phyloP scores from a whole-genome alignment of 23 red algal genomes.

The Cyanidiococcus yangmingshanensis region DNA sequence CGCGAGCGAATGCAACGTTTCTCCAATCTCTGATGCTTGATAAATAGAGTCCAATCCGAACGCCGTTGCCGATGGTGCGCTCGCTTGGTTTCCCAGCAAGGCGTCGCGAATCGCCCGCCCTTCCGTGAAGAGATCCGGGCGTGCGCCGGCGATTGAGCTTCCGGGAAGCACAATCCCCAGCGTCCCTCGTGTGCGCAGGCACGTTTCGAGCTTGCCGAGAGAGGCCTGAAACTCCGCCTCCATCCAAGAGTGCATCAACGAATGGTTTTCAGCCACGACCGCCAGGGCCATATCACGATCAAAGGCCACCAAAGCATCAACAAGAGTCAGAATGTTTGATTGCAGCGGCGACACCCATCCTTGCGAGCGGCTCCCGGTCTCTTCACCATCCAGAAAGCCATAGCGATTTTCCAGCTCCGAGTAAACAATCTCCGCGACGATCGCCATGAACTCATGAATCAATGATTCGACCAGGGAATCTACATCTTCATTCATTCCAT shows the following conservation, averaged over 20 bases:
- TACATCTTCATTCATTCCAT: background rate
- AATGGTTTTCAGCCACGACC: background rate
- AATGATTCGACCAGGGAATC: background rate
- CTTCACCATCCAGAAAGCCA: background rate
- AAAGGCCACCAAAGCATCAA: background rate
- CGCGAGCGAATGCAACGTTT: constrained; percentile 10
- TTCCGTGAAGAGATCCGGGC: background rate
- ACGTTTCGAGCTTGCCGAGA: background rate
- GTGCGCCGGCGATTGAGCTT: background rate
- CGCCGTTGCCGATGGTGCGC: background rate
- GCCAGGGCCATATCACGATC: constrained; percentile 4
- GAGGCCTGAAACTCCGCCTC: constrained; percentile 1
- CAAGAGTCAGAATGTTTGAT: background rate
- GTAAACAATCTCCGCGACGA: background rate
- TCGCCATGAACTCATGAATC: constrained; percentile 13
- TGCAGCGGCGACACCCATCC: background rate
- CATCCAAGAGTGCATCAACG: constrained; percentile 14
- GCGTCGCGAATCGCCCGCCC: background rate
- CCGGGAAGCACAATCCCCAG: background rate
- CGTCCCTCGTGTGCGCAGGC: background rate
- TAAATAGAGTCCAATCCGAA: background rate
- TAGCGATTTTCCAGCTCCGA: background rate
- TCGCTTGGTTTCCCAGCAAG: background rate
- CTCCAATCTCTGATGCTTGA: background rate
- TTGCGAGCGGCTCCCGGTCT: background rate